A percentile compares a stretch with the other conserved stretches of the same genome.
Evolutionary conservation across 345 rosid species (phyloP).

Genomic region (Dimocarpus longan): DNA sequence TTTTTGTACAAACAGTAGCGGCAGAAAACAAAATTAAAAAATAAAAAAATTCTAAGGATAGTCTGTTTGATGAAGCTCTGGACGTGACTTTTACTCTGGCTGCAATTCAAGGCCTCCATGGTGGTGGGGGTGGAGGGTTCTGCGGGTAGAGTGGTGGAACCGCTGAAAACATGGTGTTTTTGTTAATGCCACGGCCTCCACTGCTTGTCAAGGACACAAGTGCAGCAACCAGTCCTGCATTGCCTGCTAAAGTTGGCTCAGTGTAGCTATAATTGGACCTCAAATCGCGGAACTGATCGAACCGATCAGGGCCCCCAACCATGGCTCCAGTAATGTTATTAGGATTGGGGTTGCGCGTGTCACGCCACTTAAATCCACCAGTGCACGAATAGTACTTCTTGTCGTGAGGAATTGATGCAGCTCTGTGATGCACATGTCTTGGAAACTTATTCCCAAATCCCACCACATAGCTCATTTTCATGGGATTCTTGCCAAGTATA

Average conservation of each 20-base stretch:
- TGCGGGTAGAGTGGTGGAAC: constrained; percentile 82
- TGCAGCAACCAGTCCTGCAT: constrained; percentile 84
- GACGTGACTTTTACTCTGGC: neutral
- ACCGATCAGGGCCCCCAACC: constrained; percentile 83
- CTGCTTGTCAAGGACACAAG: constrained; percentile 67
- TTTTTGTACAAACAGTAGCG: constrained; percentile 1
- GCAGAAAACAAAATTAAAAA: neutral
- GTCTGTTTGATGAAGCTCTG: neutral
- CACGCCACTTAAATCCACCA: constrained; percentile 69
- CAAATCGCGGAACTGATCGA: constrained; percentile 65
- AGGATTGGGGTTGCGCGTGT: constrained; percentile 60
- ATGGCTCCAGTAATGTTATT: constrained; percentile 82
- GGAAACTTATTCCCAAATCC: constrained; percentile 79
- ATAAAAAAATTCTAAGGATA: neutral
- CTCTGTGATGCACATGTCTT: constrained; percentile 76
- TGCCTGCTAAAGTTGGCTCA: constrained; percentile 88
- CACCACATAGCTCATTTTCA: constrained; percentile 85
- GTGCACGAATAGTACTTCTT: constrained; percentile 62
- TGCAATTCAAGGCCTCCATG: constrained; percentile 73
- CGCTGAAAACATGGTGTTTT: constrained; percentile 62
- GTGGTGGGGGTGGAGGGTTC: constrained; percentile 78
- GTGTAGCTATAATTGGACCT: constrained; percentile 58
- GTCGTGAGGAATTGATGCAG: constrained; percentile 69
- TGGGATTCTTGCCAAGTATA: constrained; percentile 83
- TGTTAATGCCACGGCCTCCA: constrained; percentile 57